A percentile compares a stretch with the other conserved stretches of the same genome.
Evolutionary conservation across 805 yeast species (phyloP).

Genomic region (Candida multigemmis): DNA sequence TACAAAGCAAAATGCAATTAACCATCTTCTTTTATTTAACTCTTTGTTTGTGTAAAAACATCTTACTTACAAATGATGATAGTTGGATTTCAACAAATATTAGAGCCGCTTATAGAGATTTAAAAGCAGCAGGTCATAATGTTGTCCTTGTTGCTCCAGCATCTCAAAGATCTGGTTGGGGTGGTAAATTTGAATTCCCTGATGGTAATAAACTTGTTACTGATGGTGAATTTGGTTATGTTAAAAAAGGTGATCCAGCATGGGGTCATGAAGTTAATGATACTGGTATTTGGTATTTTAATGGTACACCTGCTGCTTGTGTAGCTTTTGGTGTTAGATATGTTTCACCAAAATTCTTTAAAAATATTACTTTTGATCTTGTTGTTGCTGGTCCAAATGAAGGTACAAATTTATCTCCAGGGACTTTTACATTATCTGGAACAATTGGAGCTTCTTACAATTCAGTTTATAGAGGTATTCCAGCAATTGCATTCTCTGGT

Average conservation of each 20-base stretch:
- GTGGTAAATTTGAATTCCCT: slow-evolving; percentile 42
- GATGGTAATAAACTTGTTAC: slow-evolving; percentile 16
- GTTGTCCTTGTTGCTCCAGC: slow-evolving; percentile 43
- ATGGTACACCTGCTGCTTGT: slow-evolving; percentile 47
- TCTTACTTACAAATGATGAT: slow-evolving; percentile 40
- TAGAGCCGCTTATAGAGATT: slow-evolving; percentile 42
- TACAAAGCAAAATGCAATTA: slow-evolving; percentile 26
- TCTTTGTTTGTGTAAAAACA: slow-evolving; percentile 12
- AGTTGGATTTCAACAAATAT: slow-evolving; percentile 48
- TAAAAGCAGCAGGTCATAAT: slow-evolving; percentile 37
- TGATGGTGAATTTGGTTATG: slow-evolving; percentile 38
- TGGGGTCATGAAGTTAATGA: slow-evolving; percentile 40
- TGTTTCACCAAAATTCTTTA: slow-evolving; percentile 36
- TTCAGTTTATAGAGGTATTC: slow-evolving; percentile 38
- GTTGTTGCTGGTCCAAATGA: slow-evolving; percentile 47
- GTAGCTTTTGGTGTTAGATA: slow-evolving; percentile 41
- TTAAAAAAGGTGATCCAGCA: slow-evolving; percentile 38
- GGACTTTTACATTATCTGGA: slow-evolving; percentile 35
- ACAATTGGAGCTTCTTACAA: slow-evolving; percentile 44
- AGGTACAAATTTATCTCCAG: slow-evolving; percentile 38
- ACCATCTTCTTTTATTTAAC: slow-evolving; percentile 38
- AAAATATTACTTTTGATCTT: slow-evolving; percentile 35
- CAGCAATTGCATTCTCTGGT: slow-evolving; percentile 46
- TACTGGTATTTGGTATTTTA: slow-evolving; percentile 41
- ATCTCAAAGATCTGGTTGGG: slow-evolving; percentile 42